A percentile compares a stretch with the other conserved stretches of the same genome.
Evolutionary conservation across 768 basidiomycete species (phyloP).

Genomic region (Suillus ampliporus): DNA sequence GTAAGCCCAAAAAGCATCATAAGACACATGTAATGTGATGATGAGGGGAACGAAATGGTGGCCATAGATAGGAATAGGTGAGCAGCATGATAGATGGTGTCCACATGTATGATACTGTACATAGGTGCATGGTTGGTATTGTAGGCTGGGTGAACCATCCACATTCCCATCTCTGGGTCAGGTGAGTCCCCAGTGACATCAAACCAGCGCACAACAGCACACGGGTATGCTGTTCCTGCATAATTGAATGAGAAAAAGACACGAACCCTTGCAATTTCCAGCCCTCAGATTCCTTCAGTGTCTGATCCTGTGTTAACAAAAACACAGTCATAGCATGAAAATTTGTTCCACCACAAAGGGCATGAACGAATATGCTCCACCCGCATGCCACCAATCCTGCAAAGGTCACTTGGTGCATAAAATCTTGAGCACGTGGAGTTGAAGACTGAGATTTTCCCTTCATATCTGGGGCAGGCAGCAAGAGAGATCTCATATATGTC

Average conservation of each 20-base stretch:
- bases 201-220: conserved; percentile 35
- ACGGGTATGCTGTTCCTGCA: conserved; percentile 21
- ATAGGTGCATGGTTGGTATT: conserved; percentile 7
- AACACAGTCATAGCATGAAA: conserved; percentile 31
- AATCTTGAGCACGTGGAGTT: conserved; percentile 11
- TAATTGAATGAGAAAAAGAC: conserved; percentile 30
- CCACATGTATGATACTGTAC: conserved; percentile 26
- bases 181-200: conserved; percentile 18
- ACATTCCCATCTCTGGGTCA: conserved; percentile 29
- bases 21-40: not conserved
- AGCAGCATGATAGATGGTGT: conserved; percentile 34
- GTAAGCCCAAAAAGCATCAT: not conserved
- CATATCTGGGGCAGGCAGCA: conserved; percentile 18
- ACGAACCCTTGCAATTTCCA: conserved; percentile 28
- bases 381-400: conserved; percentile 35
- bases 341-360: conserved; percentile 28
- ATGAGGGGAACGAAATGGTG: conserved; percentile 13
- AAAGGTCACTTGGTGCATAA: conserved; percentile 19
- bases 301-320: conserved; percentile 23
- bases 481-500: conserved; percentile 13
- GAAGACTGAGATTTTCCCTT: not conserved
- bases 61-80: conserved; percentile 34
- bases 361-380: conserved; percentile 29
- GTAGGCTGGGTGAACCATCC: conserved; percentile 24
- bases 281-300: conserved; percentile 24